Percentiles rank a stretch among this genome's conserved stretches.
phyloP scores from a whole-genome alignment of 306 rosid genomes.

The Hylodesmum podocarpum region DNA sequence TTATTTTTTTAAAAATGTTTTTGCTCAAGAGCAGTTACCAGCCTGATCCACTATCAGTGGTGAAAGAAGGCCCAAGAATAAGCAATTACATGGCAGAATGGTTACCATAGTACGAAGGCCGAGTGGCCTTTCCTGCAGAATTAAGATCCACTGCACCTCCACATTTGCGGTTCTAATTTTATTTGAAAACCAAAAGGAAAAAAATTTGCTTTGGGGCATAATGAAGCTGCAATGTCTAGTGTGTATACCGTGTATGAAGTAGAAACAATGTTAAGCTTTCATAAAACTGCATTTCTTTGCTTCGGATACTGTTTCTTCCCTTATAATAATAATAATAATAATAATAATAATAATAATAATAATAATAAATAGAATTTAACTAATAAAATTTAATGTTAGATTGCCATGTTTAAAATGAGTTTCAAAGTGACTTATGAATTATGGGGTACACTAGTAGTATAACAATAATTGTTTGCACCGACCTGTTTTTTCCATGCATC shows the following conservation, averaged over 20 bases:
- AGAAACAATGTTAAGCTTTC: constrained; percentile 35
- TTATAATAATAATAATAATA: constrained; percentile 8
- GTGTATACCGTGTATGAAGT: constrained; percentile 28
- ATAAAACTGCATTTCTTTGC: constrained; percentile 40
- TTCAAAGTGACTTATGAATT: no score
- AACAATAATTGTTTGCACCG: no score
- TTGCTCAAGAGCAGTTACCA: constrained; percentile 64
- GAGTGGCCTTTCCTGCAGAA: background rate
- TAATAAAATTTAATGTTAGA: no score
- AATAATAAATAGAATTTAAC: no score
- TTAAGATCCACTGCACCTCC: constrained; percentile 4
- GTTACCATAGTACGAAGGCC: constrained; percentile 59
- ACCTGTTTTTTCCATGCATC: background rate
- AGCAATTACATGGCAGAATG: constrained; percentile 82
- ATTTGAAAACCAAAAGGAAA: constrained; percentile 21
- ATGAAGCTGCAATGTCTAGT: constrained; percentile 33
- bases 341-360: no score
- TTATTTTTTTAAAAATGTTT: background rate
- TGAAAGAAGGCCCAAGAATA: constrained; percentile 89
- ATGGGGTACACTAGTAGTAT: no score
- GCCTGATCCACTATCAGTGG: constrained; percentile 67
- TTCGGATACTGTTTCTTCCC: background rate
- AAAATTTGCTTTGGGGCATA: constrained; percentile 28
- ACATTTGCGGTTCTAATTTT: constrained; percentile 28
- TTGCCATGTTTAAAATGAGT: no score